Base-by-base conservation (phyloP, 176 grass and related monocot species). In the Bromus sterilis region DNA sequence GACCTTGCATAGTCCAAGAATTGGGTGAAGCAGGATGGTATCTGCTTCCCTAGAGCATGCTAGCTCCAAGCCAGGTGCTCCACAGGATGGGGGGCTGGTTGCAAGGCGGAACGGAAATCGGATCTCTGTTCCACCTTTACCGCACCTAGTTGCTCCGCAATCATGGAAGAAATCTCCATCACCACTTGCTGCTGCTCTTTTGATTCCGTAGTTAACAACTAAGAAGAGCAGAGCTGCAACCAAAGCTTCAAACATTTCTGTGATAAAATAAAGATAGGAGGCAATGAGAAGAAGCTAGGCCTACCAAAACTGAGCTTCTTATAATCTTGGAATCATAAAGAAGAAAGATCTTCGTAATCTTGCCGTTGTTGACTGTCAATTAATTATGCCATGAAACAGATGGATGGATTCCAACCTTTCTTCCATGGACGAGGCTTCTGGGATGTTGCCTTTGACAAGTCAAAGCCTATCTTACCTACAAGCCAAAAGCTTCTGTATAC, bases 31-130 rank as follows among this genome's bases (percentile, higher is more conserved):
- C 7, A 94, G 75, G 18, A 89, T 14, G 66, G 80, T 88, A 23
- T 86, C 70, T 76, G 59, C 59, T 33, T 76, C 31, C 31, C 26
- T 29, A 0, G 56, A 89, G 13, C 89, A 94, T 14, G 80, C 72
- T 11, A 94, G 58, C 56, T 83, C 71, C 86, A 94, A 84, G n/a
- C 92, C 86, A 0, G n/a, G 80, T 24, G 74, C 83, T 23, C 89
- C 86, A 0, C 92, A 91, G 1, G 48, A 63, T 11, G 1, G 9
- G 1, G 23, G 11, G 71, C 46, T 89, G 23, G 40, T 84, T 73
- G 61, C 10, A 33, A 79, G 31, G 29, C 66, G 86, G 51, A 86
- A 87, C 0, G 92, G 89, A 68, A 80, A 91, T 11, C 86, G 65
- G 28, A 94, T 80, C 79, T 87, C 56, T 4, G 56, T 76, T 31